Conservation (phyloP, 176 grass and related monocot genomes). For the Oryza meyeriana region DNA sequence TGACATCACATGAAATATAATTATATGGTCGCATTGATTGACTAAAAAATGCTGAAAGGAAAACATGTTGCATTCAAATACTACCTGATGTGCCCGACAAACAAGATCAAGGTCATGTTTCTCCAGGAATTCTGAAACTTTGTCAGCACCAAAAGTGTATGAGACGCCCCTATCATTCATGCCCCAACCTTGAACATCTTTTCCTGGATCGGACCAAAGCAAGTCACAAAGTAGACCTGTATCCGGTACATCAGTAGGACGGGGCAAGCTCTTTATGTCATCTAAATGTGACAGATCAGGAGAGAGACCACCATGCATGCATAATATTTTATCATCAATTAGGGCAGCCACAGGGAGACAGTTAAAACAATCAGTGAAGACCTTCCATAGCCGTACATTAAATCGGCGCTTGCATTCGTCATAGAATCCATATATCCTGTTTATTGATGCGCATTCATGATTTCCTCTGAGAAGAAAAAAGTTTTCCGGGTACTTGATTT, state of each 20-base stretch:
- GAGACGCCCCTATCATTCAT: slow-evolving; percentile 95
- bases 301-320: slow-evolving; percentile 94
- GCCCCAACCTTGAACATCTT: slow-evolving; percentile 82
- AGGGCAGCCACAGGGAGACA: slow-evolving; percentile 87
- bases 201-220: slow-evolving; percentile 90
- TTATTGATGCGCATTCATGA: slow-evolving; percentile 98
- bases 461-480: slow-evolving; percentile 94
- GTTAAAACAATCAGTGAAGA: slow-evolving; percentile 95
- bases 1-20: slow-evolving; percentile 38
- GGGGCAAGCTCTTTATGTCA: slow-evolving; percentile 63
- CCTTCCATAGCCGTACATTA: slow-evolving; percentile 86
- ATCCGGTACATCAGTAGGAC: slow-evolving; percentile 84
- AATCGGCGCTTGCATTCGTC: slow-evolving; percentile 93
- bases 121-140: slow-evolving; percentile 72
- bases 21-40: slow-evolving; percentile 10
- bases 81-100: slow-evolving; percentile 87
- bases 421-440: slow-evolving; percentile 98
- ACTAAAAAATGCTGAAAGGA: slow-evolving; percentile 13
- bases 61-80: neutral
- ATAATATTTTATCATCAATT: slow-evolving; percentile 96
- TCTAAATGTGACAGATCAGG: slow-evolving; percentile 69
- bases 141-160: slow-evolving; percentile 81
- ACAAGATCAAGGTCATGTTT: slow-evolving; percentile 86
- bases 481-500: slow-evolving; percentile 93
- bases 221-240: slow-evolving; percentile 78